phyloP scores from a whole-genome alignment of 1,139 yeast species.

The Scheffersomyces titani region DNA sequence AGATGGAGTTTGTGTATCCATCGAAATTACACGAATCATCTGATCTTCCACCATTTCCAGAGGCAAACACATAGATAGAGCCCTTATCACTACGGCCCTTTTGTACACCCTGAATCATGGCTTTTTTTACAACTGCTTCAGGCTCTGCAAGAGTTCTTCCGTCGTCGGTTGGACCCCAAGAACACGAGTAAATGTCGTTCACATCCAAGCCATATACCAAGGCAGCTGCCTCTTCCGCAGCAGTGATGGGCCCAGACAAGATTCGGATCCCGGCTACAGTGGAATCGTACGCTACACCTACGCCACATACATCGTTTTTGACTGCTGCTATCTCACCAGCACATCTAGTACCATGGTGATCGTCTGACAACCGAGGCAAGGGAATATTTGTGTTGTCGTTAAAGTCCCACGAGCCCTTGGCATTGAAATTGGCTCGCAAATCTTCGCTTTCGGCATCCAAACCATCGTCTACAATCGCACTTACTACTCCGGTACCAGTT shows the following conservation, averaged over 20 bases:
- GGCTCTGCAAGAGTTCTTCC: slow-evolving; percentile 89
- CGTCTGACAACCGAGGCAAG: slow-evolving; percentile 77
- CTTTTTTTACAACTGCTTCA: slow-evolving; percentile 71
- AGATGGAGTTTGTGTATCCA: slow-evolving; percentile 95
- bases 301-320: slow-evolving; percentile 85
- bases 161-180: slow-evolving; percentile 99
- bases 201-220: slow-evolving; percentile 75
- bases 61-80: slow-evolving; percentile 89
- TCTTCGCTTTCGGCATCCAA: slow-evolving; percentile 79
- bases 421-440: slow-evolving; percentile 66
- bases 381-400: slow-evolving; percentile 78
- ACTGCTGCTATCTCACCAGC: slow-evolving; percentile 97
- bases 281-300: slow-evolving; percentile 89
- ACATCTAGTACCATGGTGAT: slow-evolving; percentile 96
- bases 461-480: slow-evolving; percentile 95
- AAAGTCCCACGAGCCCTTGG: slow-evolving; percentile 87
- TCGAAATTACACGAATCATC: slow-evolving; percentile 96
- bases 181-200: slow-evolving; percentile 93
- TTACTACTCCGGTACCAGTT: slow-evolving; percentile 79
- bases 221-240: slow-evolving; percentile 91
- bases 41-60: slow-evolving; percentile 86
- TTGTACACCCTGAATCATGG: slow-evolving; percentile 80
- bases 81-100: slow-evolving; percentile 86
- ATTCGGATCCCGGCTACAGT: slow-evolving; percentile 90
- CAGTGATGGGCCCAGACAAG: slow-evolving; percentile 73